Base-by-base conservation (phyloP, 176 grass and related monocot species). In the Cenchrus fungigraminus region DNA sequence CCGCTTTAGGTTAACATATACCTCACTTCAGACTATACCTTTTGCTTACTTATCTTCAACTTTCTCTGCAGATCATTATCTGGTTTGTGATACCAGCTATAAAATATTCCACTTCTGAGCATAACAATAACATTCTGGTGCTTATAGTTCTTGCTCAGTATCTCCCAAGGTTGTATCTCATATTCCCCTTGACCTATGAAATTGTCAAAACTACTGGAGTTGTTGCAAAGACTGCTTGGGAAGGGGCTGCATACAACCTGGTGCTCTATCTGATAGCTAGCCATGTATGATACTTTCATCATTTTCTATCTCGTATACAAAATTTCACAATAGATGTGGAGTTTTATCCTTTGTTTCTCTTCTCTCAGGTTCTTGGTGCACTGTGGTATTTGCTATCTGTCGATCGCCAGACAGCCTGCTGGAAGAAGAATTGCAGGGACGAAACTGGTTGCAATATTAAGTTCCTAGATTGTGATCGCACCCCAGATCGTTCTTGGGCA, bases 251-350 rank as follows among this genome's bases (percentile, higher is more conserved):
- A n/a, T 99, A 96, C 79, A 99, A 99, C 85, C 79, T 99, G 37
- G 60, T 95, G 37, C 97, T 99, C 57, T 99, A 99, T 73, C 86
- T 99, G 90, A 99, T 99, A 83, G 97, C 97, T 28, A 99, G 97
- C 83, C 97, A 99, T 92, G 97, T 96, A 94, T 19, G 88, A 28
- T 84, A 84, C 29, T 12, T 68, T 80, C 34, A 52, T 61, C 6
- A 14, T 87, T 71, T 60, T 2, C 3, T 81, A 62, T 73, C 20
- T 76, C 64, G 6, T 51, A 65, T 68, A 65, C 31, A 28, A 57
- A 71, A 73, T 54, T 89, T 74, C 71, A 61, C 44, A 3, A 47
- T 60, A 71, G 4, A 46, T 59, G 7, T 29, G 4, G 59, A 31
- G 2, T 12, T 52, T 91, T 74, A 76, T 37, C 8, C 14, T 7